Percentiles rank a stretch among this genome's conserved stretches.
These are phyloP conservation scores for Diaporthe destruens DNA, from an alignment of 2,329 filamentous ascomycete species.

Conservation along the genomic window DNA sequence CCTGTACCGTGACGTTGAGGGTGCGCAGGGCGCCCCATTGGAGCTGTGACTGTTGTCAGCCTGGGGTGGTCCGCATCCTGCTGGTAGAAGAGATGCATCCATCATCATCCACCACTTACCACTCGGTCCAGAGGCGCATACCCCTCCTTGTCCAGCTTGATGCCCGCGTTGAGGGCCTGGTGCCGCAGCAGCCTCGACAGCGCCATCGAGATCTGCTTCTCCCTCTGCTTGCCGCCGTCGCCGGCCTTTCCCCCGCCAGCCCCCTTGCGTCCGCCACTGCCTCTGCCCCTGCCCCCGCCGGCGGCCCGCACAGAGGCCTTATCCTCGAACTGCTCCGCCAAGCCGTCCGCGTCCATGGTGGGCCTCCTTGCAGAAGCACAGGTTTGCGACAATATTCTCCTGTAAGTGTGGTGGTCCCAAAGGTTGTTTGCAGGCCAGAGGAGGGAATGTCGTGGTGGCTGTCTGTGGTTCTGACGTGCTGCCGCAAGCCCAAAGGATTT, in stretches of 20 bases:
- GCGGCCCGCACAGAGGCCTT: conserved; percentile 33
- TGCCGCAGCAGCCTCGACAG: conserved; percentile 68
- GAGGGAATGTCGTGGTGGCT: background rate
- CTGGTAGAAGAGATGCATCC: background rate
- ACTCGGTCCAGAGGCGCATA: conserved; percentile 70
- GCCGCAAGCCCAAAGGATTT: background rate
- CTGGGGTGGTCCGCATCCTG: no score
- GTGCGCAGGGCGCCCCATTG: conserved; percentile 71
- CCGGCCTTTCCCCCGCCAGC: conserved; percentile 47
- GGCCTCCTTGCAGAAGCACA: background rate
- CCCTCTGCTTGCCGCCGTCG: conserved; percentile 53
- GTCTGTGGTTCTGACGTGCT: background rate
- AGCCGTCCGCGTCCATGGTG: conserved; percentile 38
- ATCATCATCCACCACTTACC: conserved; percentile 57
- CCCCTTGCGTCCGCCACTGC: conserved; percentile 44
- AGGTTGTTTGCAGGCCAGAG: background rate
- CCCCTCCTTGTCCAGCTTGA: conserved; percentile 69
- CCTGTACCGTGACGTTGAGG: conserved; percentile 79
- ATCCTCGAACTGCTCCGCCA: conserved; percentile 42
- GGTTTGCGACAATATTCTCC: background rate
- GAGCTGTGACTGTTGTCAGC: conserved; percentile 54
- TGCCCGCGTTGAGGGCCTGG: conserved; percentile 68
- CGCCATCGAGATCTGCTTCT: conserved; percentile 65
- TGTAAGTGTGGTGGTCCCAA: background rate
- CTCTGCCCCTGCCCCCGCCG: conserved; percentile 42